Evolutionary conservation across 139 green algal genomes (phyloP), one percentile per base, ranked within the genome.

Genomic region (Desmodesmus armatus): DNA sequence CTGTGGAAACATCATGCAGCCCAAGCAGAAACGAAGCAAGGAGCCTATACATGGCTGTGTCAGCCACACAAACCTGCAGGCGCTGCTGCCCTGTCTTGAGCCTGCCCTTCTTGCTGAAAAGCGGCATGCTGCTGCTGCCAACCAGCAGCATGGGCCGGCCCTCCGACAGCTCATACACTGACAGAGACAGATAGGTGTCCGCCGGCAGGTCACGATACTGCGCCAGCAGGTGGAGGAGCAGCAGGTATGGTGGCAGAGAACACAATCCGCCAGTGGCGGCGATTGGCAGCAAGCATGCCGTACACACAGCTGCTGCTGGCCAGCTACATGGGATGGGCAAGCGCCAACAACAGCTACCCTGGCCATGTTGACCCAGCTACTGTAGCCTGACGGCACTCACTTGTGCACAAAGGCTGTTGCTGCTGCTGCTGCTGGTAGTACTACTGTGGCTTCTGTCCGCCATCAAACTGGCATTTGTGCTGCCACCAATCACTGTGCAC

Each of bases 21-120:
- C 47, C 47, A 55, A 9, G 47, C 47, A 23, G 13, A 23, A 55
- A 55, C 47, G 47, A 23, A 13, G 13, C 13, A 13, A 13, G 9
- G 13, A 55, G 47, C 47, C 47, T 55, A 13, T 55, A 55, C 47
- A 55, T 55, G 47, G 7, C 47, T 55, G 47, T 55, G 47, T 13
- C 47, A 29, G 33, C 25, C 6, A 49, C 47, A 3, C 47, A n/a
- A n/a, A 98, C 63, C 62, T 79, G 87, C 49, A 99, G 90, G 39
- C 87, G 84, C 40, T 96, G 92, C 13, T 40, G 58, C 3, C 94
- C 96, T 67, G 92, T 94, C 82, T 98, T 98, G 27, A 98, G 80
- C 21, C 94, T 87, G 5, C 93, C 94, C 53, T 95, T 94, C 88
- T 96, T 97, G 91, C 91, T 96, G 90, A 98, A 98, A 44, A 98